Evolutionary conservation across 805 yeast genomes (phyloP), one percentile per base, ranked within the genome.

Genomic region (Saturnispora galanensis): DNA sequence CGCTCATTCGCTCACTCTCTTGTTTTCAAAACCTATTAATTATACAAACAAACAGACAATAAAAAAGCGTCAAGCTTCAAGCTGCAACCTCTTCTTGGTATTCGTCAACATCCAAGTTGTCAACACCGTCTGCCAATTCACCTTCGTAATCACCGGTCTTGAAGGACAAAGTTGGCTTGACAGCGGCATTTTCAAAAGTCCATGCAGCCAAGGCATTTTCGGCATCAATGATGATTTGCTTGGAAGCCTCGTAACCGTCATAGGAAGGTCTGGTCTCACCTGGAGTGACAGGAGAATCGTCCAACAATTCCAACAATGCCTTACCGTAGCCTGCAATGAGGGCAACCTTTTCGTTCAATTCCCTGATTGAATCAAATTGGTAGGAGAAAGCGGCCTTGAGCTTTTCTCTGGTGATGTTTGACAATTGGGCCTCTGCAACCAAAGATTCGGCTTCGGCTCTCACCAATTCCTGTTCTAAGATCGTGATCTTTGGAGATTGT

Each of bases 361-460:
- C 98, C 67, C 96, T 84, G 53, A 84, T 73, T 47, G 97, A 85
- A 66, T 93, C 97, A 58, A 90, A 90, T 70, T 90, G 96, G 71
- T 90, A 89, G 73, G 84, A 81, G 77, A 85, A 93, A 45, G 97
- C 94, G 54, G 96, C 93, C 82, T 93, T 93, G 65, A 90, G 76
- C 74, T 89, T 89, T 72, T 89, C 97, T 70, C 98, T 85, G 58
- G 97, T 90, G 69, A 93, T 90, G 74, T 90, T 90, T 52, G 96
- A 86, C 64, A 90, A 79, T 74, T 90, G 98, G 48, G 97, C 97
- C 74, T 90, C 98, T 49, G 98, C 98, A 59, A 90, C 98, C 58
- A 90, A 79, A 42, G 96, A 87, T 73, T 93, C 97, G 54, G 97
- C 97, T 75, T 90, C 98, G 42, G 97, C 97, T 70, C 98, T 82